Percentiles rank a stretch among this genome's conserved stretches.
Conservation (phyloP, 257 asterid genomes). For the Handroanthus guayacan region DNA sequence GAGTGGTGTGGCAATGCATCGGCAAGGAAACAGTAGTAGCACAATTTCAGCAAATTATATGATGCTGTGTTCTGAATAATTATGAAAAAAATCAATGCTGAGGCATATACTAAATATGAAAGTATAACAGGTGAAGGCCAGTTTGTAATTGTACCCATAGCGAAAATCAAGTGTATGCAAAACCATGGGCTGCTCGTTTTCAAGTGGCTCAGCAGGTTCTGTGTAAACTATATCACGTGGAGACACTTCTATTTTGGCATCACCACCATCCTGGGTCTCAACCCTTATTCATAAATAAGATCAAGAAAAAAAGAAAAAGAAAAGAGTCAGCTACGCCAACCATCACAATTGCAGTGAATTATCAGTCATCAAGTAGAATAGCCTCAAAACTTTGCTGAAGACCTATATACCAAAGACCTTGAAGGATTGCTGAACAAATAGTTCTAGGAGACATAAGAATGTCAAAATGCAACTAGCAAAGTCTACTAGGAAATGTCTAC, state of each 20-base stretch:
- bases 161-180: conserved; percentile 93
- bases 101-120: background rate
- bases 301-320: background rate
- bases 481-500: conserved; percentile 4
- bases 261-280: conserved; percentile 99
- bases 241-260: conserved; percentile 92
- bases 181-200: conserved; percentile 69
- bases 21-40: conserved; percentile 12
- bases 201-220: conserved; percentile 80
- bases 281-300: conserved; percentile 58
- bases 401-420: background rate
- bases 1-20: background rate
- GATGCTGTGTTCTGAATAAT: background rate
- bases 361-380: conserved; percentile 11
- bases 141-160: conserved; percentile 66
- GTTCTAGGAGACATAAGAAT: background rate
- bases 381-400: conserved; percentile 6
- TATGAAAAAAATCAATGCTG: background rate
- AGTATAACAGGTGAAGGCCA: conserved; percentile 18
- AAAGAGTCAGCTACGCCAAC: conserved; percentile 31
- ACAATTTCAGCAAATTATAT: conserved; percentile 10
- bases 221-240: conserved; percentile 96
- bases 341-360: conserved; percentile 9
- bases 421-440: background rate
- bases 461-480: conserved; percentile 21